phyloP scores from a whole-genome alignment of 1,139 yeast genomes.

The Blastobotrys apis region DNA sequence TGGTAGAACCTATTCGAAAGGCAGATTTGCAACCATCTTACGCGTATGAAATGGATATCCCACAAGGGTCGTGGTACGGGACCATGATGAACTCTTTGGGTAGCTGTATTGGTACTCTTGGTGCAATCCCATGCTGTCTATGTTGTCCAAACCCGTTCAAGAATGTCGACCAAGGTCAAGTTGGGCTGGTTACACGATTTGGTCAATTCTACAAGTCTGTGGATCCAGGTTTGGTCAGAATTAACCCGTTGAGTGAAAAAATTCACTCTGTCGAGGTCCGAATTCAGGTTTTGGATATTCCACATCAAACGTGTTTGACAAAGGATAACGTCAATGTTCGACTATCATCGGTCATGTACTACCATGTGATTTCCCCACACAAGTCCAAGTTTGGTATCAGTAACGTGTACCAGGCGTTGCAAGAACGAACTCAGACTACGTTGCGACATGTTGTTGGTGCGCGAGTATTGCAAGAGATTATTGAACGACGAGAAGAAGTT shows the following conservation, averaged over 20 bases:
- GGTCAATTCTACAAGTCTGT: slow-evolving; percentile 65
- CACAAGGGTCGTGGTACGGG: slow-evolving; percentile 40
- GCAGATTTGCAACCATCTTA: slow-evolving; percentile 38
- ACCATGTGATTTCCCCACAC: slow-evolving; percentile 65
- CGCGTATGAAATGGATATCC: slow-evolving; percentile 37
- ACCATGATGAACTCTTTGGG: slow-evolving; percentile 46
- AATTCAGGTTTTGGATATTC: slow-evolving; percentile 60
- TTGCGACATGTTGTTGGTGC: slow-evolving; percentile 71
- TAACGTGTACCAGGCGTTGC: slow-evolving; percentile 54
- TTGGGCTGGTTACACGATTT: slow-evolving; percentile 63
- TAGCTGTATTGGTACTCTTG: slow-evolving; percentile 48
- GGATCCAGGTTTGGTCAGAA: slow-evolving; percentile 66
- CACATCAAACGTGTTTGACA: slow-evolving; percentile 65
- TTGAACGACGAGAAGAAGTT: slow-evolving; percentile 70
- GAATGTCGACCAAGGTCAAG: slow-evolving; percentile 62
- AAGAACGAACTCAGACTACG: slow-evolving; percentile 71
- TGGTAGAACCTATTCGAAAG: slow-evolving; percentile 32
- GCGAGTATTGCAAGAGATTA: slow-evolving; percentile 64
- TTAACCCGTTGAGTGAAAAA: slow-evolving; percentile 61
- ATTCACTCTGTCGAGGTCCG: slow-evolving; percentile 52
- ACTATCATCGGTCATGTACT: slow-evolving; percentile 64
- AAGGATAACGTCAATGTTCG: slow-evolving; percentile 62
- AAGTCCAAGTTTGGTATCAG: slow-evolving; percentile 59
- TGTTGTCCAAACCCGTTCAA: slow-evolving; percentile 60
- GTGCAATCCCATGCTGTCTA: slow-evolving; percentile 54